Percentiles rank a stretch among this genome's conserved stretches.
phyloP scores from a whole-genome alignment of 2,329 filamentous ascomycete species.

The Neopestalotiopsis sp. region DNA sequence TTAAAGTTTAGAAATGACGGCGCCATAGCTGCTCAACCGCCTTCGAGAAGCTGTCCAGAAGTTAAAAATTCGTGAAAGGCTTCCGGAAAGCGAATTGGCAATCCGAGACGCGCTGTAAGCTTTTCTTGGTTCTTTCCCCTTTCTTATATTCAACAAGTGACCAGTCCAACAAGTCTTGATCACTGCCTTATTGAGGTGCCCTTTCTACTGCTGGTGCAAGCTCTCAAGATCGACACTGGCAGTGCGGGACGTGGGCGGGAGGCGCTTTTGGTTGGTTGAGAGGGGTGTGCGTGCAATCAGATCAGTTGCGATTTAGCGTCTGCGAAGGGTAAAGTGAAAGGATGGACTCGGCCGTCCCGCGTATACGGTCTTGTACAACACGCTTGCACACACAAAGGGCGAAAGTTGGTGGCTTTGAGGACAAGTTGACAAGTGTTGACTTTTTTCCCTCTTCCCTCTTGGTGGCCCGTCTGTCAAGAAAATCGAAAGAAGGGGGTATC shows the following conservation, averaged over 20 bases:
- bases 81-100: conserved; percentile 22
- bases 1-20: conserved; percentile 71
- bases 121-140: neutral
- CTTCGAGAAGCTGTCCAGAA: conserved; percentile 18
- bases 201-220: neutral
- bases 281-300: neutral
- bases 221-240: neutral
- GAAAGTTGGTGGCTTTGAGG: neutral
- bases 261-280: neutral
- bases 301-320: conserved; percentile 1
- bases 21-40: conserved; percentile 47
- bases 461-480: neutral
- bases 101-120: neutral
- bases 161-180: neutral
- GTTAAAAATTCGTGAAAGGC: neutral
- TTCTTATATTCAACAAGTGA: neutral
- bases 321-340: neutral
- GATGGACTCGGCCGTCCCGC: neutral
- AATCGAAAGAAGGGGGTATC: neutral
- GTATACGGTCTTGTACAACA: conserved; percentile 1
- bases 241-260: neutral
- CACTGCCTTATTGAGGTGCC: neutral
- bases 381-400: neutral
- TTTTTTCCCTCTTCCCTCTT: neutral
- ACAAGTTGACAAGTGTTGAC: neutral